Evolutionary conservation across 495 filamentous ascomycete genomes (phyloP).

Genomic region (Rostrohypoxylon terebratum): DNA sequence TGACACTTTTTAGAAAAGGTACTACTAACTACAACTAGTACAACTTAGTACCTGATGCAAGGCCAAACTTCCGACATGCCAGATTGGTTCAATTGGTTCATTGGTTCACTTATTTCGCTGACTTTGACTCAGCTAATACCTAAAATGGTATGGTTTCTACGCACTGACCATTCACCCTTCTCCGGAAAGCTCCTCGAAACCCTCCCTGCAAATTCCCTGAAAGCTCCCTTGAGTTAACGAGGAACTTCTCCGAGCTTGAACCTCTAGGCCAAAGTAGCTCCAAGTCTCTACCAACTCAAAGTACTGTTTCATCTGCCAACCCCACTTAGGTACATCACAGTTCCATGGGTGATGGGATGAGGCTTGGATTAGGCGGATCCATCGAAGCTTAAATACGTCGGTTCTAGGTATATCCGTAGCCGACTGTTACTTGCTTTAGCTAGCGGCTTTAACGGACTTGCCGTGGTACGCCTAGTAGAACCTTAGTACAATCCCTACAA

Average conservation of each 20-base stretch:
- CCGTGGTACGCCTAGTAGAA: conserved; percentile 1
- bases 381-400: conserved; percentile 27
- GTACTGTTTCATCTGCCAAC: conserved; percentile 23
- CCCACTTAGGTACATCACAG: conserved; percentile 16
- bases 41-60: conserved; percentile 52
- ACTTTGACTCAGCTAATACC: conserved; percentile 32
- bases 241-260: conserved; percentile 20
- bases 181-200: background rate
- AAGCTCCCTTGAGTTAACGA: conserved; percentile 11
- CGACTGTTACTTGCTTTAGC: conserved; percentile 8
- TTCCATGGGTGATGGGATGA: background rate
- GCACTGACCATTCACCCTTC: conserved; percentile 24
- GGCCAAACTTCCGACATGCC: conserved; percentile 44
- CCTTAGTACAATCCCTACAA: background rate
- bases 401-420: conserved; percentile 27
- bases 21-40: too few species aligned
- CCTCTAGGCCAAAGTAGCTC: background rate
- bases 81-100: conserved; percentile 41
- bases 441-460: conserved; percentile 17
- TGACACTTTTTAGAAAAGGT: background rate
- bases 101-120: conserved; percentile 25
- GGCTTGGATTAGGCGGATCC: background rate
- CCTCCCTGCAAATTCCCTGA: background rate
- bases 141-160: conserved; percentile 27
- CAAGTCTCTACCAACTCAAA: background rate